Evolutionary conservation across 208 protist genomes (phyloP).

Genomic region (Leishmania lainsoni): DNA sequence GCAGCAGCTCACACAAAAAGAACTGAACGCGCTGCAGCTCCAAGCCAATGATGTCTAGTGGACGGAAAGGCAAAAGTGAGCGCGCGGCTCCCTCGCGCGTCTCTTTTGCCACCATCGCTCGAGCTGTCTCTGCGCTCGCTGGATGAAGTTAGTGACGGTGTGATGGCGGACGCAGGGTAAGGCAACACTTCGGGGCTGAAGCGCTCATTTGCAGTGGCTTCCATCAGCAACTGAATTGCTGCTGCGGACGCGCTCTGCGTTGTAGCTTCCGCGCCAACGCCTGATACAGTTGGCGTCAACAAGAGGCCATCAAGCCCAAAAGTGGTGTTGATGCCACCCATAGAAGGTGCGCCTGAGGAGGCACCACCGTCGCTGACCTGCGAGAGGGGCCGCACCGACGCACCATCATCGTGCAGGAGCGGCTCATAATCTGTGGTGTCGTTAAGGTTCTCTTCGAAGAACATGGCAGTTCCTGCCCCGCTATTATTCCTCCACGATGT

Average conservation of each 20-base stretch:
- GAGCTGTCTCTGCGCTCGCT: slow-evolving; percentile 43
- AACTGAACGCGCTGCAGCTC: slow-evolving; percentile 85
- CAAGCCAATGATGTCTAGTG: slow-evolving; percentile 74
- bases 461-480: slow-evolving; percentile 34
- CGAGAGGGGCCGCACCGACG: slow-evolving; percentile 7
- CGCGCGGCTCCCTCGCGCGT: slow-evolving; percentile 30
- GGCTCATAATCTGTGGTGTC: slow-evolving; percentile 44
- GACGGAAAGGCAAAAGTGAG: slow-evolving; percentile 80
- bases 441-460: slow-evolving; percentile 73
- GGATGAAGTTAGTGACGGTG: slow-evolving; percentile 49
- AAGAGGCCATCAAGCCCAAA: slow-evolving; percentile 15
- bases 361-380: slow-evolving; percentile 25
- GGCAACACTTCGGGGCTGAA: slow-evolving; percentile 80
- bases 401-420: slow-evolving; percentile 3
- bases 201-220: slow-evolving; percentile 80
- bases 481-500: background rate
- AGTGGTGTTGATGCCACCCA: background rate
- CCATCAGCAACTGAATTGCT: slow-evolving; percentile 56
- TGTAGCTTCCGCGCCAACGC: background rate
- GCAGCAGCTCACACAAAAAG: slow-evolving; percentile 82
- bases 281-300: background rate
- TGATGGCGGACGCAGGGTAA: slow-evolving; percentile 66
- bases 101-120: slow-evolving; percentile 49
- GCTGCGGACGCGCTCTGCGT: slow-evolving; percentile 2
- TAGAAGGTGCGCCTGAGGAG: slow-evolving; percentile 27